These are phyloP conservation scores for Ophiostoma perfectum DNA, from an alignment of 2,329 filamentous ascomycete species.

Conservation along the genomic window DNA sequence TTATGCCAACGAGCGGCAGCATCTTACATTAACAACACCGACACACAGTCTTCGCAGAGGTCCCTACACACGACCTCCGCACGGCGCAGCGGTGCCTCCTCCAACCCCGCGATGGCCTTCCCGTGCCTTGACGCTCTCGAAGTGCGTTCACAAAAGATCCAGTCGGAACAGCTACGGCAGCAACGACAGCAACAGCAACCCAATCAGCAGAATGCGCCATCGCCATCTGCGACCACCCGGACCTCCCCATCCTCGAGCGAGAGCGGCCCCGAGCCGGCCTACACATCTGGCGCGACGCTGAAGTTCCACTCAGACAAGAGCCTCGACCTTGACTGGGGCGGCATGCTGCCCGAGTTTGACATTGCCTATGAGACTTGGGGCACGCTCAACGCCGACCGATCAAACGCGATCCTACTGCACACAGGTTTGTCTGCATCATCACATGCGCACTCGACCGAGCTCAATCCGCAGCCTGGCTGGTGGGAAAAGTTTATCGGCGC, in stretches of 20 bases:
- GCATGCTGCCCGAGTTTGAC: constrained; percentile 79
- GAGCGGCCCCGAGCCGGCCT: constrained; percentile 85
- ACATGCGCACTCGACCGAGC: constrained; percentile 85
- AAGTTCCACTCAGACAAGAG: constrained; percentile 68
- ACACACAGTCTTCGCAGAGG: background rate
- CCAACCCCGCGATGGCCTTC: constrained; percentile 82
- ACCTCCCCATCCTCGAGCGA: constrained; percentile 37
- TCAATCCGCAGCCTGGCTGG: constrained; percentile 87
- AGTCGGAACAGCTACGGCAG: constrained; percentile 8
- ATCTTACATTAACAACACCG: background rate
- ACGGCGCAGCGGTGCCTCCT: constrained; percentile 49
- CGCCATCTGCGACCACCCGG: background rate
- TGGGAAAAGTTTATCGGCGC: constrained; percentile 99
- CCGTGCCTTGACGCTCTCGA: constrained; percentile 85
- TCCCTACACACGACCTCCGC: constrained; percentile 28
- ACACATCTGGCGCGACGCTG: constrained; percentile 82
- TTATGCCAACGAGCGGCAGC: background rate
- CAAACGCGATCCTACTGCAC: constrained; percentile 86
- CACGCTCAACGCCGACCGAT: constrained; percentile 67
- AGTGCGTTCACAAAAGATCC: constrained; percentile 51
- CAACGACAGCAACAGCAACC: background rate
- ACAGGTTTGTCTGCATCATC: constrained; percentile 96
- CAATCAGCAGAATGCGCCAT: background rate
- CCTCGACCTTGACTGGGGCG: constrained; percentile 88
- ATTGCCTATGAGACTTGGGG: constrained; percentile 96